These are phyloP conservation scores for Colletotrichum somersetense DNA, from an alignment of 2,329 filamentous ascomycete species.

Conservation along the genomic window DNA sequence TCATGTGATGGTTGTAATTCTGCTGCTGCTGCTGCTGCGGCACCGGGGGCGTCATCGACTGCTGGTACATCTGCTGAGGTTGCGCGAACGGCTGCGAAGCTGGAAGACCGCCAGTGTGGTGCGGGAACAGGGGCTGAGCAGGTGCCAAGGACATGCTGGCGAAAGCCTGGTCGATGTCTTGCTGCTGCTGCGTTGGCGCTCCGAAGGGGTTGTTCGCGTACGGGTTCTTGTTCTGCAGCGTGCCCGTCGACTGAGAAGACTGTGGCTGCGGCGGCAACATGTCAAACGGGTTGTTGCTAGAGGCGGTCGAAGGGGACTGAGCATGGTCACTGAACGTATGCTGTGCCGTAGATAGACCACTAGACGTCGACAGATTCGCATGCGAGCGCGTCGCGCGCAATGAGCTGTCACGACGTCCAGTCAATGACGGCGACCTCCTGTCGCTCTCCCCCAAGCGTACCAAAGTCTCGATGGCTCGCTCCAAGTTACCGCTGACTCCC, in stretches of 20 bases:
- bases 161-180: slow-evolving; percentile 75
- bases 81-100: slow-evolving; percentile 54
- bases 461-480: slow-evolving; percentile 87
- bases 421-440: slow-evolving; percentile 55
- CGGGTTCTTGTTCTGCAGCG: slow-evolving; percentile 68
- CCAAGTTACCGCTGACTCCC: slow-evolving; percentile 85
- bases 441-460: slow-evolving; percentile 83
- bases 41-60: slow-evolving; percentile 58
- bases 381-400: slow-evolving; percentile 65
- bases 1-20: slow-evolving; percentile 53
- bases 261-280: slow-evolving; percentile 66
- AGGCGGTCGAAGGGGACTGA: slow-evolving; percentile 58
- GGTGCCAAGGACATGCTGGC: slow-evolving; percentile 78
- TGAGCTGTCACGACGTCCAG: slow-evolving; percentile 62
- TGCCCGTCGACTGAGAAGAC: slow-evolving; percentile 75
- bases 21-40: slow-evolving; percentile 53
- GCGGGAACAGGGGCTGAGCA: slow-evolving; percentile 76
- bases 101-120: slow-evolving; percentile 76
- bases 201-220: slow-evolving; percentile 81
- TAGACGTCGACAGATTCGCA: slow-evolving; percentile 63
- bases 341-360: slow-evolving; percentile 51
- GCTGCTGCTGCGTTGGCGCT: slow-evolving; percentile 52
- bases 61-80: slow-evolving; percentile 56
- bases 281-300: slow-evolving; percentile 80
- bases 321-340: slow-evolving; percentile 44